phyloP scores from a whole-genome alignment of 345 rosid species.

The Camelina neglecta region DNA sequence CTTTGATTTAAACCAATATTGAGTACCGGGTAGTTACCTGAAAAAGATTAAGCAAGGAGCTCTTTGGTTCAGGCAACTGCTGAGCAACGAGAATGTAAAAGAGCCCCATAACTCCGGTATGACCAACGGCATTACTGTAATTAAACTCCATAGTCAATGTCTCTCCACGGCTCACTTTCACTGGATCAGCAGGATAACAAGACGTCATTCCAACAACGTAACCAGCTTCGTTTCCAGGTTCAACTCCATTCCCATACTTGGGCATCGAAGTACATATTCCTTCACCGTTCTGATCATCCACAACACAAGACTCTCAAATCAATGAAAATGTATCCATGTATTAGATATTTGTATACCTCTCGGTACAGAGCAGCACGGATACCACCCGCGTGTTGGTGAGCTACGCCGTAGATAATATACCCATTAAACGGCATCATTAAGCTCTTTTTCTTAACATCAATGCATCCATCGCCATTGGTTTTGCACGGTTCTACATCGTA shows the following conservation, averaged over 20 bases:
- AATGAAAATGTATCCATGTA: too few relatives aligned
- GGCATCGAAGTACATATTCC: slow-evolving; percentile 65
- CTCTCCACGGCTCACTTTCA: slow-evolving; percentile 65
- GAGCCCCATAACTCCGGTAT: slow-evolving; percentile 89
- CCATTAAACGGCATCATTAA: slow-evolving; percentile 71
- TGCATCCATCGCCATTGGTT: slow-evolving; percentile 40
- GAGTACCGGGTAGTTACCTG: slow-evolving; percentile 42
- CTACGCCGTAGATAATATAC: slow-evolving; percentile 77
- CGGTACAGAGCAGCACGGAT: slow-evolving; percentile 68
- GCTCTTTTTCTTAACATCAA: slow-evolving; percentile 56
- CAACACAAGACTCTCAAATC: neutral
- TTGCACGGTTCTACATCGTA: slow-evolving; percentile 64
- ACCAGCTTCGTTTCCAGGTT: slow-evolving; percentile 87
- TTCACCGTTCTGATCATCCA: slow-evolving; percentile 65
- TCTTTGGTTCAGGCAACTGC: slow-evolving; percentile 45
- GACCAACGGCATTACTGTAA: slow-evolving; percentile 58
- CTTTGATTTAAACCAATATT: too few relatives aligned
- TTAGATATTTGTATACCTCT: slow-evolving; percentile 48
- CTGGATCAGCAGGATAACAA: slow-evolving; percentile 72
- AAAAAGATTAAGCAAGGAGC: slow-evolving; percentile 13
- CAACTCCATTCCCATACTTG: slow-evolving; percentile 67
- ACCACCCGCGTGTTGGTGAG: slow-evolving; percentile 84
- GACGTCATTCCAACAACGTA: slow-evolving; percentile 93
- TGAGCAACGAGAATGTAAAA: slow-evolving; percentile 75
- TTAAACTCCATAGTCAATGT: slow-evolving; percentile 65